Base-by-base conservation (phyloP, 1,284 basidiomycete genomes). In the Ceratobasidium sp. region DNA sequence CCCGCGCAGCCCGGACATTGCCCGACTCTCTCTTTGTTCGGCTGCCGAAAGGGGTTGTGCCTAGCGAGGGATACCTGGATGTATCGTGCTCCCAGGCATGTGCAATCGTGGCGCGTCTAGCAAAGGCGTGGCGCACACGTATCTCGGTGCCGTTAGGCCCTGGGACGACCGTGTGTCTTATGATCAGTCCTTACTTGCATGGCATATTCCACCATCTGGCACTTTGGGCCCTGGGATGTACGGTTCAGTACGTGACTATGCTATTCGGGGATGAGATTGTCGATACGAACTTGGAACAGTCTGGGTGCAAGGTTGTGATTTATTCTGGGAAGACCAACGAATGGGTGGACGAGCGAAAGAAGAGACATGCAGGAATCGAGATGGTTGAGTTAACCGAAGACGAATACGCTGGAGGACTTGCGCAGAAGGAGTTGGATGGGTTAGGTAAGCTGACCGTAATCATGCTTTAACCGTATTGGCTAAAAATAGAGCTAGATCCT, bases 141-240 rank as follows among this genome's bases (percentile, higher is more conserved):
- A 28, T 20, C 28, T 3, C 54, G 3, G 12, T 17, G 5, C 20
- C 3, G 3, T 4, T 71, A 12, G 52, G 68, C 5, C 52, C 68
- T 13, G 68, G 68, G 12, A 71, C 68, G 68, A 71, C 54, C 20
- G 23, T 71, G 6, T 71, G 68, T 38, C 52, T 71, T 26, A 15
- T 71, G 50, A 40, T 44, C 20, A 3, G 46, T 15, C 68, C 68
- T 26, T 57, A 13, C 15, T 12, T 71, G 28, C 52, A 57, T 28
- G 52, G 17, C 20, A 10, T 71, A 3, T 71, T 71, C 68, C 68
- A 71, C 54, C 68, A 56, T 7, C 54, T 46, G 44, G 69, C 56
- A 10, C 46, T 71, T 26, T 71, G 69, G 69, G 33, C 69, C 6
- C 12, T 71, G 3, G 69, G 69, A n/a, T 71, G 69, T 23, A 71